Evolutionary conservation across 2,329 filamentous ascomycete genomes (phyloP).

Genomic region (Pseudogymnoascus sp.): DNA sequence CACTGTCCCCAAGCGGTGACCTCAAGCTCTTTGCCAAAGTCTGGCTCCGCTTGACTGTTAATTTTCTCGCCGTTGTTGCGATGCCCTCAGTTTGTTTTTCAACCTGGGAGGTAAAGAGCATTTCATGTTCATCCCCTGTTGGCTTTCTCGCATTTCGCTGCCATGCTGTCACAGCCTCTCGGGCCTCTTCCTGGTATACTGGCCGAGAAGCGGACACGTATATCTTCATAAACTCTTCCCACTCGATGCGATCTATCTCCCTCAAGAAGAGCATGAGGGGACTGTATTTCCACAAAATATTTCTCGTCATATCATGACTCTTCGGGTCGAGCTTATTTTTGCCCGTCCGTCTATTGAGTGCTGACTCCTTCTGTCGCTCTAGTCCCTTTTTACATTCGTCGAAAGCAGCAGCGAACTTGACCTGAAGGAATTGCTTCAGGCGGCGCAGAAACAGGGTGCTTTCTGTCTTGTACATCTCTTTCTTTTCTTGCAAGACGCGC

Average conservation of each 20-base stretch:
- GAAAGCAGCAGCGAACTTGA: constrained; percentile 70
- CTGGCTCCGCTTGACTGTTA: constrained; percentile 91
- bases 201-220: constrained; percentile 72
- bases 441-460: constrained; percentile 69
- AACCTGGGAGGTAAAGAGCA: constrained; percentile 75
- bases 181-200: constrained; percentile 76
- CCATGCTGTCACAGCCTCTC: constrained; percentile 68
- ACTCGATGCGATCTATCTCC: constrained; percentile 73
- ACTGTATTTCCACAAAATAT: constrained; percentile 77
- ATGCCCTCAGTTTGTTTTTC: constrained; percentile 82
- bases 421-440: constrained; percentile 71
- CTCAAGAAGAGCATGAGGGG: constrained; percentile 81
- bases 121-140: constrained; percentile 67
- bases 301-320: constrained; percentile 64
- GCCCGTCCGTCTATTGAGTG: constrained; percentile 37
- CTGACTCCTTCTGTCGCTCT: constrained; percentile 39
- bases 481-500: constrained; percentile 91
- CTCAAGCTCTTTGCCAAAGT: constrained; percentile 69
- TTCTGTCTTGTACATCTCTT: constrained; percentile 75
- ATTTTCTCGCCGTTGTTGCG: constrained; percentile 70
- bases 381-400: constrained; percentile 60
- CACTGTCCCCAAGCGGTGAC: constrained; percentile 56
- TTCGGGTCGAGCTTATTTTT: constrained; percentile 59
- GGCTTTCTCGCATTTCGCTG: constrained; percentile 69
- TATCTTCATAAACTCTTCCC: constrained; percentile 68